Evolutionary conservation across 768 basidiomycete species (phyloP).

Genomic region (Terana coerulea): DNA sequence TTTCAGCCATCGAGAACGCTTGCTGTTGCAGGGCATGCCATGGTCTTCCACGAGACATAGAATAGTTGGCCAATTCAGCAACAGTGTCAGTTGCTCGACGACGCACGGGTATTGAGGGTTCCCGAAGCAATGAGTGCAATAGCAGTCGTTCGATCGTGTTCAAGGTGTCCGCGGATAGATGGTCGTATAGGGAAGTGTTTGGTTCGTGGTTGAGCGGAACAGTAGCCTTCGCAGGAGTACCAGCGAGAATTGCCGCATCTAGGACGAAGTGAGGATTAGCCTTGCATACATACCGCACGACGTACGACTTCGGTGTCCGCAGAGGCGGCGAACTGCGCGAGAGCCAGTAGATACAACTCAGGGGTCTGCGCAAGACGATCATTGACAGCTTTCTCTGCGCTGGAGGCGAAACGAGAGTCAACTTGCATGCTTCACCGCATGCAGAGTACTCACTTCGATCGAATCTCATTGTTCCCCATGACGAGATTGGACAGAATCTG

Average conservation of each 20-base stretch:
- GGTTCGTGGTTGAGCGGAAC: slow-evolving; percentile 46
- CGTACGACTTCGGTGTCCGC: slow-evolving; percentile 79
- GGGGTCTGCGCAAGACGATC: slow-evolving; percentile 75
- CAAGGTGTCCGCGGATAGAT: slow-evolving; percentile 62
- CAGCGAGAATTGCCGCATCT: slow-evolving; percentile 86
- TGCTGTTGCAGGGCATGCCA: slow-evolving; percentile 81
- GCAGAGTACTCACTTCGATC: slow-evolving; percentile 48
- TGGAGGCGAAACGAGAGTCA: slow-evolving; percentile 18
- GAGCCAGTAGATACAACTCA: slow-evolving; percentile 73
- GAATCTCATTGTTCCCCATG: slow-evolving; percentile 79
- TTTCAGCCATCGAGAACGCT: slow-evolving; percentile 60
- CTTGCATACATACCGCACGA: slow-evolving; percentile 12
- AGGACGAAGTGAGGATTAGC: not conserved
- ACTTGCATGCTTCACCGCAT: not conserved
- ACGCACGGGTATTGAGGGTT: slow-evolving; percentile 54
- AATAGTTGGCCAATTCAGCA: slow-evolving; percentile 70
- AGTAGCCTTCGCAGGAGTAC: slow-evolving; percentile 77
- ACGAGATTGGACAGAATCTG: slow-evolving; percentile 85
- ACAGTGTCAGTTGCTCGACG: slow-evolving; percentile 73
- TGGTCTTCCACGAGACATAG: slow-evolving; percentile 70
- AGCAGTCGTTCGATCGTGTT: slow-evolving; percentile 68
- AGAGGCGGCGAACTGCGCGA: slow-evolving; percentile 73
- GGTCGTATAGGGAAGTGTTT: slow-evolving; percentile 62
- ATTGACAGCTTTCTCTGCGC: slow-evolving; percentile 81
- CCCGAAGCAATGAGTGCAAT: slow-evolving; percentile 64